phyloP scores from a whole-genome alignment of 805 yeast genomes.

The Teunomyces funiuensis region DNA sequence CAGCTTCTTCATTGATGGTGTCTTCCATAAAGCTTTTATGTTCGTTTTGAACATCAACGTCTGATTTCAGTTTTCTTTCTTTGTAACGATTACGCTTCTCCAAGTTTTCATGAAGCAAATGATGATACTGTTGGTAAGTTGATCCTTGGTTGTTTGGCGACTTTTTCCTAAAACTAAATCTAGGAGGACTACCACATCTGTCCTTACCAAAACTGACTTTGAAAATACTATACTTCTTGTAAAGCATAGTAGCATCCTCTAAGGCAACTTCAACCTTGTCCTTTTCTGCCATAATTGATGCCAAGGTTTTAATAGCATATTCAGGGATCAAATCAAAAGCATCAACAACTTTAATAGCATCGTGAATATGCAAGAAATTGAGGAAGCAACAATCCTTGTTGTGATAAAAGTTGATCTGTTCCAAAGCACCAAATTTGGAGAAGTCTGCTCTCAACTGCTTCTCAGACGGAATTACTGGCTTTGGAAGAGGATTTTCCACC shows the following conservation, averaged over 20 bases:
- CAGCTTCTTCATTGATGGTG: constrained; percentile 40
- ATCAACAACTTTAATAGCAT: constrained; percentile 65
- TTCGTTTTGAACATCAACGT: constrained; percentile 6
- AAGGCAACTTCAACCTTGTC: constrained; percentile 22
- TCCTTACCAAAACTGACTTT: constrained; percentile 74
- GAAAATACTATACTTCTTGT: constrained; percentile 49
- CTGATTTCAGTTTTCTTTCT: constrained; percentile 11
- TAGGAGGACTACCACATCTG: constrained; percentile 76
- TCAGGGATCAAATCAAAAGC: constrained; percentile 41
- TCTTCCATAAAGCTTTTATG: constrained; percentile 16
- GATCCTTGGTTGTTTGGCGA: constrained; percentile 25
- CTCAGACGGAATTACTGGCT: constrained; percentile 5
- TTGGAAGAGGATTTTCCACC: not conserved
- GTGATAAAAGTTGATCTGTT: constrained; percentile 70
- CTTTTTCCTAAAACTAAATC: constrained; percentile 46
- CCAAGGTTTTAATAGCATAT: constrained; percentile 35
- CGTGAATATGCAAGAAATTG: constrained; percentile 61
- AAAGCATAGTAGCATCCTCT: constrained; percentile 32
- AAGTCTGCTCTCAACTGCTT: constrained; percentile 57
- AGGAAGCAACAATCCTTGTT: constrained; percentile 74
- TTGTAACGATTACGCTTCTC: constrained; percentile 7
- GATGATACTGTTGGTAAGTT: constrained; percentile 13
- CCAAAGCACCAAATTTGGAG: constrained; percentile 64
- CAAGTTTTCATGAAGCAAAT: constrained; percentile 13
- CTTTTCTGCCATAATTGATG: constrained; percentile 49